Evolutionary conservation across 305 asterid species (phyloP).

Genomic region (Fraxinus ornus): DNA sequence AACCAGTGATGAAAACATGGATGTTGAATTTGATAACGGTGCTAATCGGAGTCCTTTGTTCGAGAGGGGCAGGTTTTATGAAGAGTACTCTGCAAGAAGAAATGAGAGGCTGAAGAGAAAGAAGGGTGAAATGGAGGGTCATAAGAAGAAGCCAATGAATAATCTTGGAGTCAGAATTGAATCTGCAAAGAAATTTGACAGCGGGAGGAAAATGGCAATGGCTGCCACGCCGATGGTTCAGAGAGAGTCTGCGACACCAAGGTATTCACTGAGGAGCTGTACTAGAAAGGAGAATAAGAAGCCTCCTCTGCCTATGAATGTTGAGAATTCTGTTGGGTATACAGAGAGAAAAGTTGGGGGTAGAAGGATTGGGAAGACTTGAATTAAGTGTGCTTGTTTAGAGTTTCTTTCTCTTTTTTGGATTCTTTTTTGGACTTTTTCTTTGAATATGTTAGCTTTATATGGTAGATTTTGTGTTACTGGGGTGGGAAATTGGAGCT

Average conservation of each 20-base stretch:
- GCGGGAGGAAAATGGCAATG: constrained; percentile 42
- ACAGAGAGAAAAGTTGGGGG: constrained; percentile 43
- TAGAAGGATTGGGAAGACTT: constrained; percentile 42
- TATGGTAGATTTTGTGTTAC: constrained; percentile 19
- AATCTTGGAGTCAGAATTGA: constrained; percentile 79
- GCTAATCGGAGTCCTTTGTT: constrained; percentile 50
- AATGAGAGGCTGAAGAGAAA: constrained; percentile 84
- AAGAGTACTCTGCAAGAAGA: constrained; percentile 73
- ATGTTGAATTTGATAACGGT: background rate
- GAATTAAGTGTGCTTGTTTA: constrained; percentile 1
- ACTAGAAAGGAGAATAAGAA: constrained; percentile 56
- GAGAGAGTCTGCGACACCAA: constrained; percentile 44
- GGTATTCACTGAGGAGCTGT: constrained; percentile 58
- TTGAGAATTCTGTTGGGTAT: constrained; percentile 47
- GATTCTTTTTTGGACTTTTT: background rate
- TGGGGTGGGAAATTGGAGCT: background rate
- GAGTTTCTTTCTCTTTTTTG: background rate
- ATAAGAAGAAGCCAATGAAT: constrained; percentile 51
- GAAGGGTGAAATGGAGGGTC: constrained; percentile 51
- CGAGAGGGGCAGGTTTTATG: constrained; percentile 77
- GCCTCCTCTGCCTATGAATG: constrained; percentile 46
- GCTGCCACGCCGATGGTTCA: constrained; percentile 49
- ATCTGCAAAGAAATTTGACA: constrained; percentile 52
- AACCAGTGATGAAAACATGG: constrained; percentile 5
- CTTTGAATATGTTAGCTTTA: background rate